Percentiles rank a stretch among this genome's conserved stretches.
Conservation (phyloP, 2,329 filamentous ascomycete species). For the Botrytis byssoidea region DNA sequence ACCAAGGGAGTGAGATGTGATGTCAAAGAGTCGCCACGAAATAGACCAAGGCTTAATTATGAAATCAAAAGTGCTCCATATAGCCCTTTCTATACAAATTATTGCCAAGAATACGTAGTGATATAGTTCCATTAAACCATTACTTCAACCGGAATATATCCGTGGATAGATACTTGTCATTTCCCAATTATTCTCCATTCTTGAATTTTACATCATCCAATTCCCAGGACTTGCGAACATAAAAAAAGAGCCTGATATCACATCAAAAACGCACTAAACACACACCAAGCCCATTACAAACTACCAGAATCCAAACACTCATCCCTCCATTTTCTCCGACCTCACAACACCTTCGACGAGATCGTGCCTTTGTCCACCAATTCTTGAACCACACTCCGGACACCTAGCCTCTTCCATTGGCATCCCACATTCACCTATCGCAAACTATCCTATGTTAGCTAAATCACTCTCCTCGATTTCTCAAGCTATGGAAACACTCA, state of each 20-base stretch:
- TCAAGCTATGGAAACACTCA: slow-evolving; percentile 17
- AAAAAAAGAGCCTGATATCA: neutral
- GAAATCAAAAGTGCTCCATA: neutral
- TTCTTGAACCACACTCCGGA: slow-evolving; percentile 56
- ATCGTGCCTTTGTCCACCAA: slow-evolving; percentile 55
- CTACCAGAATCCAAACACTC: neutral
- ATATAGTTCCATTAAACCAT: neutral
- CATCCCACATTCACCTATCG: slow-evolving; percentile 64
- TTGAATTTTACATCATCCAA: neutral
- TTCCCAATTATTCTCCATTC: neutral
- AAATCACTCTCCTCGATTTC: neutral
- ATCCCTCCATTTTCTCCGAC: slow-evolving; percentile 49
- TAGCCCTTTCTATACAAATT: too few relatives aligned
- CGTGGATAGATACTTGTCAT: neutral
- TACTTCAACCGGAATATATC: neutral
- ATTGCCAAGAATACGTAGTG: too few relatives aligned
- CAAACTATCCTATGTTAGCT: slow-evolving; percentile 44
- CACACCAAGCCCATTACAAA: neutral
- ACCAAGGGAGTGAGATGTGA: neutral
- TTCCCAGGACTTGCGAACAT: neutral
- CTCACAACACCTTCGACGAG: slow-evolving; percentile 50
- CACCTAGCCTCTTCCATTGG: slow-evolving; percentile 61
- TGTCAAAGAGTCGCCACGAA: neutral
- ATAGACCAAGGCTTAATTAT: too few relatives aligned
- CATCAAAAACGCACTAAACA: neutral